These are phyloP conservation scores for Lasiosphaeria hispida DNA, from an alignment of 495 filamentous ascomycete species.

Conservation along the genomic window DNA sequence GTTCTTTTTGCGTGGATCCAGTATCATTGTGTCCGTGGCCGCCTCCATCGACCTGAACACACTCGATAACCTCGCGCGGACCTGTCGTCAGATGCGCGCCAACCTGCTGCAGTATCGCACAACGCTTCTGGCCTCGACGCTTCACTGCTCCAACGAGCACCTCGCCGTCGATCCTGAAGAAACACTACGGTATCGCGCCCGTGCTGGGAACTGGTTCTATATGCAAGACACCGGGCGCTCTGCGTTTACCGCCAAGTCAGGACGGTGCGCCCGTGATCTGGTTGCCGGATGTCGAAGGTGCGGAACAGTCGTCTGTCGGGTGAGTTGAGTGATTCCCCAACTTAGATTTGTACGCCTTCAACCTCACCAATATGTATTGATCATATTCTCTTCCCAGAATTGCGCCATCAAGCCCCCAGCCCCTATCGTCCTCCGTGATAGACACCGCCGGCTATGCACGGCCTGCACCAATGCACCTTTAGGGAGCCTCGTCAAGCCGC, in stretches of 20 bases:
- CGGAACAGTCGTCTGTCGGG: conserved; percentile 72
- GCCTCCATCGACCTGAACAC: conserved; percentile 78
- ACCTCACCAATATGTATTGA: background rate
- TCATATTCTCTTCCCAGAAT: conserved; percentile 55
- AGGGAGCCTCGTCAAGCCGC: conserved; percentile 37
- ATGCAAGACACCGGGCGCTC: conserved; percentile 40
- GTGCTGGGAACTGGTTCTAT: conserved; percentile 51
- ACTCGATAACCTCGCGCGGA: conserved; percentile 73
- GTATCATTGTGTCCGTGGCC: conserved; percentile 73
- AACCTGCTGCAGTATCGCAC: conserved; percentile 73
- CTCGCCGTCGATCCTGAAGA: conserved; percentile 47
- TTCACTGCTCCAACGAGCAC: conserved; percentile 73
- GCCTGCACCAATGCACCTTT: conserved; percentile 68
- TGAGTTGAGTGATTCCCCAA: conserved; percentile 37
- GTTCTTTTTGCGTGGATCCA: conserved; percentile 31
- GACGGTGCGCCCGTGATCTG: conserved; percentile 79
- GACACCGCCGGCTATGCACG: conserved; percentile 75
- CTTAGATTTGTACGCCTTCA: too few species aligned
- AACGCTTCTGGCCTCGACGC: conserved; percentile 65
- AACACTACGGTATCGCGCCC: conserved; percentile 49
- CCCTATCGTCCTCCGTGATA: conserved; percentile 55
- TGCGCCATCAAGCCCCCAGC: conserved; percentile 77
- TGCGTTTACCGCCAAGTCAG: conserved; percentile 58
- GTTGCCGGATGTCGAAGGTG: conserved; percentile 79
- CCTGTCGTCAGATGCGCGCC: conserved; percentile 73